phyloP scores from a whole-genome alignment of 2,329 filamentous ascomycete genomes.

The Cordyceps militaris region DNA sequence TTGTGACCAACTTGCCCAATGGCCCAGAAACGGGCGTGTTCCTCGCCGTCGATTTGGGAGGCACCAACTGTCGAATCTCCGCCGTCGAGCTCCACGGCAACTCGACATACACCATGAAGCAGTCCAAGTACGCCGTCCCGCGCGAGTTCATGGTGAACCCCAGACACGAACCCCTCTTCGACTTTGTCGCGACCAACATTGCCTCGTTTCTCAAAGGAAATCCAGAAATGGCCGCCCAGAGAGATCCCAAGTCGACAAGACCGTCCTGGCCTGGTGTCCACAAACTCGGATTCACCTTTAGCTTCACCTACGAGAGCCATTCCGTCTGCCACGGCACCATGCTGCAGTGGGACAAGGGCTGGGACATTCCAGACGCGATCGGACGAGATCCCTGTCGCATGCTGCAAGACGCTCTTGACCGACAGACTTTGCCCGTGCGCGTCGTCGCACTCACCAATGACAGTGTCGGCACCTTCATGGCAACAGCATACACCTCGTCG shows the following conservation, averaged over 20 bases:
- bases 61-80: slow-evolving; percentile 29
- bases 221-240: neutral
- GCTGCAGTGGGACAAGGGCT: slow-evolving; percentile 76
- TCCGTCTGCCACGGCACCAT: slow-evolving; percentile 62
- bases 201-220: slow-evolving; percentile 49
- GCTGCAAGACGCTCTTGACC: slow-evolving; percentile 65
- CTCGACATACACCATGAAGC: slow-evolving; percentile 65
- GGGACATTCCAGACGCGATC: slow-evolving; percentile 68
- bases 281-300: slow-evolving; percentile 26
- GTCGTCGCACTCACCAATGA: slow-evolving; percentile 74
- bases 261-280: slow-evolving; percentile 35
- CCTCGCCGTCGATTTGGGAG: slow-evolving; percentile 28
- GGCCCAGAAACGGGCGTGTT: slow-evolving; percentile 61
- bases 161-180: slow-evolving; percentile 55
- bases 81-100: slow-evolving; percentile 38
- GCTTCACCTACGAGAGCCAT: slow-evolving; percentile 73
- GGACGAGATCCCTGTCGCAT: slow-evolving; percentile 69
- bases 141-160: slow-evolving; percentile 17
- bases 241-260: slow-evolving; percentile 49
- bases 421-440: slow-evolving; percentile 58
- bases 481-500: slow-evolving; percentile 69
- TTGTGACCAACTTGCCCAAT: slow-evolving; percentile 69
- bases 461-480: slow-evolving; percentile 73
- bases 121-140: slow-evolving; percentile 36
- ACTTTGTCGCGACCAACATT: slow-evolving; percentile 68